A percentile compares a stretch with the other conserved stretches of the same genome.
These are phyloP conservation scores for Calocybe gangraenosa DNA, from an alignment of 768 basidiomycete genomes.

Conservation along the genomic window DNA sequence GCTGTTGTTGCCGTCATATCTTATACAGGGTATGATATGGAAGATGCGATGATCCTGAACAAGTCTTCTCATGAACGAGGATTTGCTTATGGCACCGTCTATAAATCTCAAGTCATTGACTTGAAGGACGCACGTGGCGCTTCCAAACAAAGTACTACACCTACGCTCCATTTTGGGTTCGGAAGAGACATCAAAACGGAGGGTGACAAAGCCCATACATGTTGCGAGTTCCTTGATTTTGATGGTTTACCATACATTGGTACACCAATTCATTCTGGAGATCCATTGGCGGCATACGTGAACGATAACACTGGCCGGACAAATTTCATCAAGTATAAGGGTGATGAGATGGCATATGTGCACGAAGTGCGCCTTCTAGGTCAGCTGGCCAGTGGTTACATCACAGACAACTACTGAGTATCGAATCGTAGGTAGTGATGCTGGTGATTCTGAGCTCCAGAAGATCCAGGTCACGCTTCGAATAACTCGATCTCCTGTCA, in stretches of 20 bases:
- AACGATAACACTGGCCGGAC: slow-evolving; percentile 85
- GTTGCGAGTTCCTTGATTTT: slow-evolving; percentile 53
- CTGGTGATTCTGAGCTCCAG: slow-evolving; percentile 83
- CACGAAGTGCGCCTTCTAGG: slow-evolving; percentile 91
- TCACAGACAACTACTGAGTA: not conserved
- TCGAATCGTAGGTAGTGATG: slow-evolving; percentile 62
- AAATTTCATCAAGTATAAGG: slow-evolving; percentile 90
- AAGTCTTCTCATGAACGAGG: slow-evolving; percentile 98
- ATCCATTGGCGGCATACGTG: slow-evolving; percentile 80
- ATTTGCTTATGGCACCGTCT: slow-evolving; percentile 94
- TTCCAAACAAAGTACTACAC: slow-evolving; percentile 46
- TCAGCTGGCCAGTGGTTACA: slow-evolving; percentile 26
- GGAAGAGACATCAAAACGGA: slow-evolving; percentile 62
- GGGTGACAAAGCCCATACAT: slow-evolving; percentile 42
- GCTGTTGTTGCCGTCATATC: slow-evolving; percentile 99
- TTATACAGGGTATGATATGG: slow-evolving; percentile 99
- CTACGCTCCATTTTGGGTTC: slow-evolving; percentile 86
- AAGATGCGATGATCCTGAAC: slow-evolving; percentile 99
- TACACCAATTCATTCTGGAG: slow-evolving; percentile 61
- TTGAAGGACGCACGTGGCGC: slow-evolving; percentile 76
- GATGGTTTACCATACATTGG: slow-evolving; percentile 90
- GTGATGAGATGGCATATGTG: slow-evolving; percentile 86
- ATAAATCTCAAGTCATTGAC: slow-evolving; percentile 92
- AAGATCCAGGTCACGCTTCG: slow-evolving; percentile 92
- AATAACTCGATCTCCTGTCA: slow-evolving; percentile 91